Evolutionary conservation across 148 eudicot genomes (phyloP), one percentile per base, ranked within the genome.

Genomic region (Cornus controversa): DNA sequence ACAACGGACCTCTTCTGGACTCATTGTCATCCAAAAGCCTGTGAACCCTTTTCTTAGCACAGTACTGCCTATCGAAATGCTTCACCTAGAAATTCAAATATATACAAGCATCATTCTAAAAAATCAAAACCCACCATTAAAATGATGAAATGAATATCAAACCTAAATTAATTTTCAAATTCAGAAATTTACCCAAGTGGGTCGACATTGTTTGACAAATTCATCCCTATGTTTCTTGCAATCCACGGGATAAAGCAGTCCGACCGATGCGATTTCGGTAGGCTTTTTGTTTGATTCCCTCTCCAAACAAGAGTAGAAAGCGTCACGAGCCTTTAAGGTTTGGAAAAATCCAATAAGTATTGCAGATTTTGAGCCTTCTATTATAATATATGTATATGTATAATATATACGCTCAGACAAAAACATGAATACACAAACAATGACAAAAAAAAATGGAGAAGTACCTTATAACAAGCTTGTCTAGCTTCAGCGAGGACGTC

Each of bases 11-110:
- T 60, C 64, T n/a, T 20, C 64, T 60, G 64, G 64, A 60, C 1
- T 84, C 87, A 50, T 72, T 78, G 60, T 92, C 93, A 70, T 75
- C 82, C 57, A 69, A 70, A 23, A 74, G 69, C 75, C 80, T 89
- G n/a, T n/a, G n/a, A n/a, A n/a, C n/a, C 74, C 82, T 89, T 89
- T 89, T 94, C 85, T 89, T 94, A 3, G 86, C 79, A 78, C 93
- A 90, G 67, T 88, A 88, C 78, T 81, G 93, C 79, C 94, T 77
- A 71, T 94, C 98, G 34, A 92, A 94, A 80, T 94, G 98, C 87
- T 90, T 90, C 84, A 92, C 97, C 98, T 94, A 73, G 66, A 80
- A 60, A 14, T n/a, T 50, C 53, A 62, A 71, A 47, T 2, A 16
- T 4, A 14, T 16, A 74, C 25, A 25, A 66, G 1, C 66, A 58